Base-by-base conservation (phyloP, 1,284 basidiomycete genomes). In the Bondarzewia mesenterica region DNA sequence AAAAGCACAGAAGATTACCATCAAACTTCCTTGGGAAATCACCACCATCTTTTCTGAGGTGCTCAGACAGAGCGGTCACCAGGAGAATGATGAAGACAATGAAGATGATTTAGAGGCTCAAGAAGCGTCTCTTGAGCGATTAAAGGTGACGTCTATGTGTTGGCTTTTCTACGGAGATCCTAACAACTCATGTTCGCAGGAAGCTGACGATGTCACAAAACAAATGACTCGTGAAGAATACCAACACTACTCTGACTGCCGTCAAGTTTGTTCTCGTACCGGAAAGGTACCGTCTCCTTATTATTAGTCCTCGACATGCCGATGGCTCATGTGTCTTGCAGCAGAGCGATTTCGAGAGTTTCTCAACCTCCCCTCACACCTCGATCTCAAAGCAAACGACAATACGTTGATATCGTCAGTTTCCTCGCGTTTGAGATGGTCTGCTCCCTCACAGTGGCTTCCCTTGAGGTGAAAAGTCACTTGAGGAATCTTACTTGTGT, bases 171-270 rank as follows among this genome's bases (percentile, higher is more conserved):
- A 12, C 23, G 10, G 14, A 35, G 7, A n/a, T 39, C 29, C 26
- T 1, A 2, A 40, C n/a, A 41, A 25, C 8, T n/a, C n/a, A n/a
- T n/a, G n/a, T n/a, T 21, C 39, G 7, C 61, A 92, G 81, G 91
- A 94, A 75, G 93, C 93, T 4, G 94, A 98, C 63, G 91, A 96
- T 58, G 88, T 92, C 5, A 98, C 95, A 0, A 78, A 91, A 44
- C 80, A 91, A 65, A 98, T 98, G 95, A 96, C 93, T 0, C 77
- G 90, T 54, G 93, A 97, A 61, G 93, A 98, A 60, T 98, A 98
- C 63, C 89, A 94, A 53, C 93, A 96, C 62, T 99, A 98, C 63
- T 93, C 93, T 2, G 93, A 97, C 61, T 97, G 94, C 69, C 80
- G 95, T 47, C 93, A 97, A 66, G 95, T 95, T 93, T 90, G 7